Evolutionary conservation across 73 alveolate genomes (phyloP), one percentile per base, ranked within the genome.

Genomic region (Paraurostyla sp.): DNA sequence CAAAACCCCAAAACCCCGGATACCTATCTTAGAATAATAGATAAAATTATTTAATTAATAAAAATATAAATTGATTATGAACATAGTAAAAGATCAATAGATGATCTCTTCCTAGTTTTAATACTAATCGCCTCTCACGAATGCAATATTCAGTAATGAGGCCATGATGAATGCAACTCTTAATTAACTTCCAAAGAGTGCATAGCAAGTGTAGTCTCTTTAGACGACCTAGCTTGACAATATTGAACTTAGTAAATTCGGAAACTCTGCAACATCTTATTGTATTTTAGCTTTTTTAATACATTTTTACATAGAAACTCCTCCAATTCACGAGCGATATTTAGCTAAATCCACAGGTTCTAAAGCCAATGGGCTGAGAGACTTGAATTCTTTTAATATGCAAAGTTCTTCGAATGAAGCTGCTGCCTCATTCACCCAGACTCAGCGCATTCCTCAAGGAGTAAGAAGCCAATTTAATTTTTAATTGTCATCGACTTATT

Each of bases 311-410:
- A 46, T 73, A 73, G 86, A 43, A 48, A 73, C 86, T 23, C 86
- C 86, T 6, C 86, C 86, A 2, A 73, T 73, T 0, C 86, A 73
- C 40, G 86, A 73, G 71, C 6, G 86, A 49, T 73, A 73, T 27
- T 49, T 73, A 27, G 32, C 30, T 33, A 73, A 73, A 48, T 43
- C 71, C 23, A 29, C 45, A 0, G 86, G 86, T 1, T 11, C 86
- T 65, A 65, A 65, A 38, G 25, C 33, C 3, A 65, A 58, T 65
- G 41, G 82, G 16, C 35, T 65, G 3, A 65, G 82, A 65, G 82
- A 65, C 41, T 30, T 65, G 35, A 65, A 73, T 48, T 45, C 86
- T 1, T 73, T 73, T 16, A 73, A 73, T 29, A 62, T 23, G 48
- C 4, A 7, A 23, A n/a, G 2, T 1, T 48, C 41, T 2, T 48